These are phyloP conservation scores for Phlegmacium glaucopus DNA, from an alignment of 768 basidiomycete species.

Conservation along the genomic window DNA sequence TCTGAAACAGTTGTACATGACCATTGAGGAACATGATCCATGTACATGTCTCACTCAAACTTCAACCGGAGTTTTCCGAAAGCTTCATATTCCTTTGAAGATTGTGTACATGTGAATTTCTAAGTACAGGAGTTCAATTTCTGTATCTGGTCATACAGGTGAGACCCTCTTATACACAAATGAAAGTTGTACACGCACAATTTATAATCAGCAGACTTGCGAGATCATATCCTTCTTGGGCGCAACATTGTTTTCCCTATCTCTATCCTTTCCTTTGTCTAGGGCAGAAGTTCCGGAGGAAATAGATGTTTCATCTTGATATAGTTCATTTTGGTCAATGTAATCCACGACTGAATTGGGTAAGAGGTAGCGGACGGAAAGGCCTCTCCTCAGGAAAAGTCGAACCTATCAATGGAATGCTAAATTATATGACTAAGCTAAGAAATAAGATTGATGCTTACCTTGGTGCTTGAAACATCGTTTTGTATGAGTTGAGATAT, in stretches of 20 bases:
- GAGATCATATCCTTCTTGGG: slow-evolving; percentile 26
- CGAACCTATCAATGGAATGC: slow-evolving; percentile 40
- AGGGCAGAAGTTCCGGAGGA: slow-evolving; percentile 11
- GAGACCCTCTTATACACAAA: slow-evolving; percentile 13
- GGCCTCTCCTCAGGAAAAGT: slow-evolving; percentile 72
- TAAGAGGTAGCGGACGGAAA: slow-evolving; percentile 86
- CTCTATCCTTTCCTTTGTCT: slow-evolving; percentile 32
- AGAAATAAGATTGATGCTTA: slow-evolving; percentile 16
- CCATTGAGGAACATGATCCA: too few species aligned
- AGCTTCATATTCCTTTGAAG: neutral
- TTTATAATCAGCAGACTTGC: slow-evolving; percentile 9
- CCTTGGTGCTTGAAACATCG: slow-evolving; percentile 95
- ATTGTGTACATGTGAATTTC: neutral
- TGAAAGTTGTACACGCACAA: slow-evolving; percentile 9
- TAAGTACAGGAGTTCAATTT: neutral
- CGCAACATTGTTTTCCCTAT: slow-evolving; percentile 28
- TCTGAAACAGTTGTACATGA: too few species aligned
- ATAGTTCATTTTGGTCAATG: slow-evolving; percentile 81
- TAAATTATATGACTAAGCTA: neutral
- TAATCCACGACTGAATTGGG: slow-evolving; percentile 92
- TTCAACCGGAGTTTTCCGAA: too few species aligned
- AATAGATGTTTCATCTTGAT: slow-evolving; percentile 54
- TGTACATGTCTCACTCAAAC: too few species aligned
- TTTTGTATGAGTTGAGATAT: slow-evolving; percentile 95
- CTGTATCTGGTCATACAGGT: neutral